These are phyloP conservation scores for Penicillium ucsense DNA, from an alignment of 495 filamentous ascomycete species.

Conservation along the genomic window DNA sequence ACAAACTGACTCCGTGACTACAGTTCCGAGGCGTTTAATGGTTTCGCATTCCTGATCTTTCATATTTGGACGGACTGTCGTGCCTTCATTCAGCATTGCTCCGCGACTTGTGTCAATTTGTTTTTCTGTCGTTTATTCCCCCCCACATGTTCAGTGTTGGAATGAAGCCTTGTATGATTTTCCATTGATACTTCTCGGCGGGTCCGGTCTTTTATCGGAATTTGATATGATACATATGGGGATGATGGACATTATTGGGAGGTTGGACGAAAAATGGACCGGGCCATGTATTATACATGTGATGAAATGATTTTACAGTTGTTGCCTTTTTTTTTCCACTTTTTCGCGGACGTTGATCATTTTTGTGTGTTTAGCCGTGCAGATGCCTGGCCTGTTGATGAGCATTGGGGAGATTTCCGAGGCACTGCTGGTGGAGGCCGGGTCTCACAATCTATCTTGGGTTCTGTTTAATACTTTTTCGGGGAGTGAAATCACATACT, in stretches of 20 bases:
- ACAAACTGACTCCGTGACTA: too few species aligned
- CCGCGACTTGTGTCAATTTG: background rate
- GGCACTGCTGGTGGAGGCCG: too few species aligned
- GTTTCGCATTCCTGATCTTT: background rate
- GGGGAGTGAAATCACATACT: too few species aligned
- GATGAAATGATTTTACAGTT: slow-evolving; percentile 10
- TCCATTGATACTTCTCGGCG: slow-evolving; percentile 19
- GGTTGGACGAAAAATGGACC: background rate
- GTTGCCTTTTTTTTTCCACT: slow-evolving; percentile 1
- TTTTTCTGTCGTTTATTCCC: slow-evolving; percentile 15
- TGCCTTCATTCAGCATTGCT: slow-evolving; percentile 13
- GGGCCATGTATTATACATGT: slow-evolving; percentile 2
- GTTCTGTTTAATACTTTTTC: too few species aligned
- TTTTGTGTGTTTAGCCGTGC: too few species aligned
- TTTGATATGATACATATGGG: background rate
- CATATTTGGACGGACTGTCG: background rate
- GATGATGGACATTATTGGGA: slow-evolving; percentile 2
- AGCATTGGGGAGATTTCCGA: too few species aligned
- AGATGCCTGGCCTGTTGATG: too few species aligned
- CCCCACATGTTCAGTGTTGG: background rate
- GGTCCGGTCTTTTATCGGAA: slow-evolving; percentile 22
- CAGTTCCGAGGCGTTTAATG: slow-evolving; percentile 44
- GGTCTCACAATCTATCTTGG: too few species aligned
- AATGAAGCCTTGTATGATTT: slow-evolving; percentile 1
- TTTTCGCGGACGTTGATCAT: too few species aligned